These are phyloP conservation scores for Trametes meyenii DNA, from an alignment of 768 basidiomycete species.

Conservation along the genomic window DNA sequence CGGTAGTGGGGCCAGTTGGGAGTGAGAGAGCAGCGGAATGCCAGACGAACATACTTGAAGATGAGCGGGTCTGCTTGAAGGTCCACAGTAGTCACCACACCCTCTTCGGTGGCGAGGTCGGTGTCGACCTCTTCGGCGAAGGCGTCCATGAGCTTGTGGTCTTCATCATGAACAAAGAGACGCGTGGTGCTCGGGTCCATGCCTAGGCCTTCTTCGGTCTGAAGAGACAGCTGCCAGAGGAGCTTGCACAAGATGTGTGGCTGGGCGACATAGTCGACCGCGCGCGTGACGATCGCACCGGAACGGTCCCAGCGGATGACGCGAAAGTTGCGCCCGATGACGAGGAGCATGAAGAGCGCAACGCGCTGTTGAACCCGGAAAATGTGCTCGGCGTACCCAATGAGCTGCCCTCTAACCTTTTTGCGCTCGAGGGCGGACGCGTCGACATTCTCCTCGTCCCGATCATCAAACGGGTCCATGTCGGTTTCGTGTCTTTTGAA, in stretches of 20 bases:
- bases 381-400: conserved; percentile 5
- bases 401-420: conserved; percentile 4
- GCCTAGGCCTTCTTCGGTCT: conserved; percentile 4
- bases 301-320: conserved; percentile 9
- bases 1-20: conserved; percentile 4
- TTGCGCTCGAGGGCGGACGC: not conserved
- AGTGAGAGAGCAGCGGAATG: not conserved
- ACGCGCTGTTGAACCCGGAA: conserved; percentile 10
- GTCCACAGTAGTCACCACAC: no score
- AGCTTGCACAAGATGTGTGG: conserved; percentile 5
- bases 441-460: not conserved
- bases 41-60: conserved; percentile 9
- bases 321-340: conserved; percentile 4
- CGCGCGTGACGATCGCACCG: conserved; percentile 4
- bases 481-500: not conserved
- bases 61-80: not conserved
- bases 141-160: not conserved
- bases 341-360: conserved; percentile 9
- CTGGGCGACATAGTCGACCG: conserved; percentile 11
- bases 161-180: not conserved
- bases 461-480: conserved; percentile 5
- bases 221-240: conserved; percentile 7
- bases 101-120: not conserved
- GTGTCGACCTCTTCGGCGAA: not conserved
- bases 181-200: conserved; percentile 2